Evolutionary conservation across 139 green algal genomes (phyloP).

Genomic region (Chlamydomonas sphaeroides): DNA sequence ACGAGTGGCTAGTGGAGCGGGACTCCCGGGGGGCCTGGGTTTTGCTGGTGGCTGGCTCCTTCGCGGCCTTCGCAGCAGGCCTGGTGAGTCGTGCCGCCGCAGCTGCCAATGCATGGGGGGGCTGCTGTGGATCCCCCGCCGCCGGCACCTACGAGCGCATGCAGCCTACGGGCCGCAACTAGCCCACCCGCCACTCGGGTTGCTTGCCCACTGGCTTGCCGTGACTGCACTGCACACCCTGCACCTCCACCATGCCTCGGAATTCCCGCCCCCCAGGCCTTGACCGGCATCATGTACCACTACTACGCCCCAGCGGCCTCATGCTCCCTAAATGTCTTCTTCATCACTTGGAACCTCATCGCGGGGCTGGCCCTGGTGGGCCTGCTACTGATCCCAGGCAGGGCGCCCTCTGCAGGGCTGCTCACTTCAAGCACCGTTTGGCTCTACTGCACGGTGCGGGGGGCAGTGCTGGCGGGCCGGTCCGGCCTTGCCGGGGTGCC

Average conservation of each 20-base stretch:
- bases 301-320: constrained; percentile 69
- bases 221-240: no score
- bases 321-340: constrained; percentile 81
- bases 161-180: no score
- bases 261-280: no score
- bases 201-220: no score
- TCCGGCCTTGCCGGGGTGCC: no score
- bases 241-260: no score
- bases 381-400: constrained; percentile 71
- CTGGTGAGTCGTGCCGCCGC: constrained; percentile 45
- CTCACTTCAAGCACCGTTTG: constrained; percentile 73
- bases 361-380: constrained; percentile 66
- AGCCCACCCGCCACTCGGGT: no score
- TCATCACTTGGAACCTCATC: constrained; percentile 83
- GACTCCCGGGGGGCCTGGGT: constrained; percentile 50
- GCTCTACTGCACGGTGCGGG: constrained; percentile 59
- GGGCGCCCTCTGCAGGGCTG: constrained; percentile 69
- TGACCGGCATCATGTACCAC: constrained; percentile 76
- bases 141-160: no score
- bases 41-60: constrained; percentile 55
- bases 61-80: constrained; percentile 51
- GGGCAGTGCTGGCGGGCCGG: no score
- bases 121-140: no score
- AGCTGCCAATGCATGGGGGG: no score
- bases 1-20: constrained; percentile 66